phyloP scores from a whole-genome alignment of 2,329 filamentous ascomycete species.

The Colletotrichum nymphaeae region DNA sequence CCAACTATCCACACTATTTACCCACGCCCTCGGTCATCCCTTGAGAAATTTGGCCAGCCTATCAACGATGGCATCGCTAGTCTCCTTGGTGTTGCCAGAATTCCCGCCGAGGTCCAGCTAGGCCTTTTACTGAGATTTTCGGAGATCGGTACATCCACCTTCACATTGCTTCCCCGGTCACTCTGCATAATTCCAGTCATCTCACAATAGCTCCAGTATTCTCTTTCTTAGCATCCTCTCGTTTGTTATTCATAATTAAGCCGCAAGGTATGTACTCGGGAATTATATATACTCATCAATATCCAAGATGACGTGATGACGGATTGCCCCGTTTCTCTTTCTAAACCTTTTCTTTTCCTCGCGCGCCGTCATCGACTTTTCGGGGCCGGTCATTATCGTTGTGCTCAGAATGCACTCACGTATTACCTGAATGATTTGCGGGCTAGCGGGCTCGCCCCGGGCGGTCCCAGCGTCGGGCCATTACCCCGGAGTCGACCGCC shows the following conservation, averaged over 20 bases:
- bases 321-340: constrained; percentile 28
- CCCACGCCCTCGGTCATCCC: constrained; percentile 36
- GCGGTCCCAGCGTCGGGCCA: constrained; percentile 42
- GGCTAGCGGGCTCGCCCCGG: constrained; percentile 53
- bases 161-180: neutral
- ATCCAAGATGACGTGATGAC: constrained; percentile 27
- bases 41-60: constrained; percentile 79
- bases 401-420: neutral
- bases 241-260: constrained; percentile 40
- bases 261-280: constrained; percentile 40
- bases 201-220: neutral
- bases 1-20: too few species aligned
- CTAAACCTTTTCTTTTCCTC: constrained; percentile 9
- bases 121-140: neutral
- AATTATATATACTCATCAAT: constrained; percentile 44
- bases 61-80: constrained; percentile 79
- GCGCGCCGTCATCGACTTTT: neutral
- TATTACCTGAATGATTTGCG: constrained; percentile 60
- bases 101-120: constrained; percentile 81
- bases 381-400: constrained; percentile 9
- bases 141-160: neutral
- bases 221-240: constrained; percentile 15
- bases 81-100: constrained; percentile 66
- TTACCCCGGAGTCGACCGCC: constrained; percentile 58
- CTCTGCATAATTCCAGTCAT: neutral